Percentiles rank a stretch among this genome's conserved stretches.
phyloP scores from a whole-genome alignment of 257 asterid species.

The Sherardia arvensis region DNA sequence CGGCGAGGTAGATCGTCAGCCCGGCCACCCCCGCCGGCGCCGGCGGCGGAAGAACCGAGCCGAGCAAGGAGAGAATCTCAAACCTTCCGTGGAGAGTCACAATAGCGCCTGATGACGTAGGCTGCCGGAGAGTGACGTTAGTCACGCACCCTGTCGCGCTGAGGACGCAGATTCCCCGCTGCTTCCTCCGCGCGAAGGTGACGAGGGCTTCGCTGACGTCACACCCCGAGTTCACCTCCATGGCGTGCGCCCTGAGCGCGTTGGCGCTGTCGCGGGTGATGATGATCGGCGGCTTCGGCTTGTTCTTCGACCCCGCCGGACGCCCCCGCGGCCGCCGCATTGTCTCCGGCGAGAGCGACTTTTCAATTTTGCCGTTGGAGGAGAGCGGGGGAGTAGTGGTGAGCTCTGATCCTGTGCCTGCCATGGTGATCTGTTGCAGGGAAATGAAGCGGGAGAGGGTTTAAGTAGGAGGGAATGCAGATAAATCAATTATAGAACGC shows the following conservation, averaged over 20 bases:
- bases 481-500: constrained; percentile 21
- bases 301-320: constrained; percentile 91
- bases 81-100: constrained; percentile 78
- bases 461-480: constrained; percentile 28
- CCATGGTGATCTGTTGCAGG: constrained; percentile 26
- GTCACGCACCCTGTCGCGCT: constrained; percentile 83
- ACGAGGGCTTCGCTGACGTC: constrained; percentile 57
- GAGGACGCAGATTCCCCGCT: constrained; percentile 66
- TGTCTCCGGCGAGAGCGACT: too few species aligned
- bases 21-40: constrained; percentile 82
- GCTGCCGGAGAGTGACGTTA: constrained; percentile 71
- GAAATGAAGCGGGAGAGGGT: background rate
- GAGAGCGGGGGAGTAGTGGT: constrained; percentile 18
- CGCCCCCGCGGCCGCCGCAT: constrained; percentile 72
- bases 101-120: constrained; percentile 59
- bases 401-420: constrained; percentile 42
- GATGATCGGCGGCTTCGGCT: constrained; percentile 89
- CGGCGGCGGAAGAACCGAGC: constrained; percentile 83
- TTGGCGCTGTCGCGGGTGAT: constrained; percentile 83
- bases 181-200: constrained; percentile 51
- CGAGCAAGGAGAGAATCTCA: constrained; percentile 69
- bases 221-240: constrained; percentile 72
- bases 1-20: constrained; percentile 65
- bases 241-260: constrained; percentile 73
- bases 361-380: constrained; percentile 20